These are phyloP conservation scores for Pythium sukuiense DNA, from an alignment of 352 stramenopile genomes.

Conservation along the genomic window DNA sequence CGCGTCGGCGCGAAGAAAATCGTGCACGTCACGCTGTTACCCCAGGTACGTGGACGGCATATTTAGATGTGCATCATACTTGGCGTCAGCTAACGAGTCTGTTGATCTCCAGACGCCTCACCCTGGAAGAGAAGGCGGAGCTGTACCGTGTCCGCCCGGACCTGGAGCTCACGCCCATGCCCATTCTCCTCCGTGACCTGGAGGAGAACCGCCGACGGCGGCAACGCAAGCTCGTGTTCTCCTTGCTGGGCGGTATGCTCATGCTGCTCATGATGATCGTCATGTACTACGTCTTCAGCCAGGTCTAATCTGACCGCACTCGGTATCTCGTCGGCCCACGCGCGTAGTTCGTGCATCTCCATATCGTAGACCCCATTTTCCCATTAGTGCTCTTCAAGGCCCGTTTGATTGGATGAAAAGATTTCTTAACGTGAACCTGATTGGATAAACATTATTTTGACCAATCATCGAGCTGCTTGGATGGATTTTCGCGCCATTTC, in stretches of 20 bases:
- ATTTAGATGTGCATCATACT: background rate
- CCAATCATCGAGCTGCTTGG: background rate
- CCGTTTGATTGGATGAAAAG: slow-evolving; percentile 17
- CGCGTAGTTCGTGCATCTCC: background rate
- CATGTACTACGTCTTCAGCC: slow-evolving; percentile 73
- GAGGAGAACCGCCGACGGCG: slow-evolving; percentile 58
- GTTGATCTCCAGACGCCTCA: slow-evolving; percentile 40
- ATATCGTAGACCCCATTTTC: background rate
- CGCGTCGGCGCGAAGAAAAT: slow-evolving; percentile 22
- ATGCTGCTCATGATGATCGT: slow-evolving; percentile 74
- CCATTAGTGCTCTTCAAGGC: background rate
- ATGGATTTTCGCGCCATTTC: slow-evolving; percentile 11
- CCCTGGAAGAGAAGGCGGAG: slow-evolving; percentile 73
- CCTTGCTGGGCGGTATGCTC: slow-evolving; percentile 57
- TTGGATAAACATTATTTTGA: slow-evolving; percentile 1
- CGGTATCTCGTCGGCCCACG: background rate
- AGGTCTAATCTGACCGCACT: slow-evolving; percentile 21
- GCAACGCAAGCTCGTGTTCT: slow-evolving; percentile 76
- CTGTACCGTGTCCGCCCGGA: slow-evolving; percentile 72
- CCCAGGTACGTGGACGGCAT: slow-evolving; percentile 36
- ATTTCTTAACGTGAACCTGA: background rate
- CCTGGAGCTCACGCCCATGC: slow-evolving; percentile 61
- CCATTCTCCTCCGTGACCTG: slow-evolving; percentile 57
- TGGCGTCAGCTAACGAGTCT: background rate
- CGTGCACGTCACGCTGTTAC: slow-evolving; percentile 50